Evolutionary conservation across 2,329 filamentous ascomycete genomes (phyloP).

Genomic region (Fusarium sp.): DNA sequence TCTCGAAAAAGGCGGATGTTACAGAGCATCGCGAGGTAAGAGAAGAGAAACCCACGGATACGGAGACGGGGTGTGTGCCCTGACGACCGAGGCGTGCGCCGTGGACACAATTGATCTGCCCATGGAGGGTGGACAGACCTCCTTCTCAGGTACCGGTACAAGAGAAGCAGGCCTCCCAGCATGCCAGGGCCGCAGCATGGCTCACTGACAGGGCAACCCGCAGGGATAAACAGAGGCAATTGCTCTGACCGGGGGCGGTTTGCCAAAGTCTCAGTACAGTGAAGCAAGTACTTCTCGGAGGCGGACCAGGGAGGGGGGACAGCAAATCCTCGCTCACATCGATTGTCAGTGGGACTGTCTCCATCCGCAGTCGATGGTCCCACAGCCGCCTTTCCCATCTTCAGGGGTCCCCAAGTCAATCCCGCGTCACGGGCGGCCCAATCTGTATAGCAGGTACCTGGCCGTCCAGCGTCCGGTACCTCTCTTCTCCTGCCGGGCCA

Average conservation of each 20-base stretch:
- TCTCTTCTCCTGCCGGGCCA: not conserved
- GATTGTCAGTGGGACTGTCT: slow-evolving; percentile 10
- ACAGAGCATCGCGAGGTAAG: slow-evolving; percentile 11
- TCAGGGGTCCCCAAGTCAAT: slow-evolving; percentile 34
- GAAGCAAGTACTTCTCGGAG: not conserved
- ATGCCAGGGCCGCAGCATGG: not conserved
- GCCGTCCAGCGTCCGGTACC: slow-evolving; percentile 4
- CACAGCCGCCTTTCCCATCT: slow-evolving; percentile 16
- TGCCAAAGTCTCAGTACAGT: slow-evolving; percentile 19
- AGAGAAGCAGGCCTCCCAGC: slow-evolving; percentile 5
- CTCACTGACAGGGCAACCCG: slow-evolving; percentile 9
- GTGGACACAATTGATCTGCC: slow-evolving; percentile 28
- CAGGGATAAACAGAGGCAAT: slow-evolving; percentile 4
- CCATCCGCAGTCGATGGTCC: slow-evolving; percentile 26
- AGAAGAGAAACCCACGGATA: slow-evolving; percentile 18
- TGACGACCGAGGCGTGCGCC: slow-evolving; percentile 21
- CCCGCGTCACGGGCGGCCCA: slow-evolving; percentile 27
- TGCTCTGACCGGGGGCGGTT: slow-evolving; percentile 5
- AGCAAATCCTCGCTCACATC: slow-evolving; percentile 5
- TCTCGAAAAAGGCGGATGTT: slow-evolving; percentile 32
- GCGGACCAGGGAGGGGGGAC: slow-evolving; percentile 4
- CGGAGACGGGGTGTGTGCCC: slow-evolving; percentile 19
- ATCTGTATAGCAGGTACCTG: slow-evolving; percentile 15
- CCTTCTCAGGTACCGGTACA: slow-evolving; percentile 16
- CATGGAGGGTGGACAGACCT: not conserved